Conservation (phyloP, 352 stramenopile genomes). For the Globisporangium barbulae region DNA sequence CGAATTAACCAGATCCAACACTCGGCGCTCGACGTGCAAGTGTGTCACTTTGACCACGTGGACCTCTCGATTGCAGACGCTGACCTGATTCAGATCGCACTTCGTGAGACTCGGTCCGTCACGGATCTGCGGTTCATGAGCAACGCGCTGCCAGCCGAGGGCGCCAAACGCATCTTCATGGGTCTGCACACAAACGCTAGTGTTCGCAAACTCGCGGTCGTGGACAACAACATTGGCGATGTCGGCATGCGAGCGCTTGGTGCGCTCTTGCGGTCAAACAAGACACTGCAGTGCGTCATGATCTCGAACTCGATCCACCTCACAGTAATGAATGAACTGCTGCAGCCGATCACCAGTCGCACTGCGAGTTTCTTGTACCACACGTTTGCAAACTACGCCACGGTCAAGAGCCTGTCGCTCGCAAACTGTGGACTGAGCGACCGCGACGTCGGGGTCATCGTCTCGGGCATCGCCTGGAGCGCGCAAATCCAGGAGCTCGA, state of each 20-base stretch:
- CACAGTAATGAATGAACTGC: constrained; percentile 20
- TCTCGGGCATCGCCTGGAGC: constrained; percentile 39
- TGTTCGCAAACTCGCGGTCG: constrained; percentile 21
- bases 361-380: constrained; percentile 30
- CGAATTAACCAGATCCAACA: constrained; percentile 19
- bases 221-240: constrained; percentile 35
- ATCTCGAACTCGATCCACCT: constrained; percentile 33
- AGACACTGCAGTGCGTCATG: constrained; percentile 18
- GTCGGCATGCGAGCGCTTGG: constrained; percentile 31
- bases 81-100: constrained; percentile 25
- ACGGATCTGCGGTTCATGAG: constrained; percentile 31
- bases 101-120: constrained; percentile 29
- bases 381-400: constrained; percentile 31
- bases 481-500: constrained; percentile 31
- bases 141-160: constrained; percentile 39
- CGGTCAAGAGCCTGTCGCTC: constrained; percentile 27
- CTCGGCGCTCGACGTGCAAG: constrained; percentile 23
- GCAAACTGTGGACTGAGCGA: constrained; percentile 39
- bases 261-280: constrained; percentile 23
- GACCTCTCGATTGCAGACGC: constrained; percentile 32
- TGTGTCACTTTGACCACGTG: constrained; percentile 37
- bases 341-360: constrained; percentile 19
- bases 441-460: constrained; percentile 29
- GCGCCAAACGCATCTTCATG: constrained; percentile 23
- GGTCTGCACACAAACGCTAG: constrained; percentile 27